Base-by-base conservation (phyloP, 371 early-diverging fungal species). In the Mortierella sp. region DNA sequence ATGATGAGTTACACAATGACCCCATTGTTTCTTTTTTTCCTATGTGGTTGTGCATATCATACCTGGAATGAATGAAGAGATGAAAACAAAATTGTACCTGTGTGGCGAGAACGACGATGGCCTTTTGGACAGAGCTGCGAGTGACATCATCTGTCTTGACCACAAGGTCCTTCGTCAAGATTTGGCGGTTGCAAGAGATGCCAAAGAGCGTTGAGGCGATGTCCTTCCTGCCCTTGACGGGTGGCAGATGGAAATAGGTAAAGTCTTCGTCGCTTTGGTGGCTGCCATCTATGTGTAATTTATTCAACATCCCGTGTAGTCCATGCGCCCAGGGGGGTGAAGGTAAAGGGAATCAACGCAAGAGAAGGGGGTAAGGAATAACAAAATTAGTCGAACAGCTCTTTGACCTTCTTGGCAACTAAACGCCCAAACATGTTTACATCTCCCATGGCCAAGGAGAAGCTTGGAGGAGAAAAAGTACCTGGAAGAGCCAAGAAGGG, bases 251-350 rank as follows among this genome's bases (percentile, higher is more conserved):
- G 76, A 96, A 96, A 80, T 96, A 96, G 1, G 95, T 93, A 81
- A 96, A 95, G 77, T 96, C 96, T 78, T 96, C 95, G 69, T 95
- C 95, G 79, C 91, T 91, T 87, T 95, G 95, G 86, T 96, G 96
- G 6, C 95, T 95, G 16, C 96, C 96, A 75, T 96, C 96, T 93
- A 46, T 46, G 48, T 46, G 81, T 44, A 16, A 64, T 53, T 28
- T 51, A 48, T 71, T 26, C 34, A 24, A 61, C 10, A 44, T 64
- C 40, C 64, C 37, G 34, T 64, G 64, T 16, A 37, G 37, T 64
- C 64, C 64, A 64, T 64, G 64, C 40, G 64, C 21, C 64, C 64
- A 64, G 37, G 59, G 59, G 31, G 34, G 59, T 1, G n/a, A 24
- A 19, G 34, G 16, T 6, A 19, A 61, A 64, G 34, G 64, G 8